phyloP scores from a whole-genome alignment of 23 red algal genomes.

The Cyanidioschyzon merolae region DNA sequence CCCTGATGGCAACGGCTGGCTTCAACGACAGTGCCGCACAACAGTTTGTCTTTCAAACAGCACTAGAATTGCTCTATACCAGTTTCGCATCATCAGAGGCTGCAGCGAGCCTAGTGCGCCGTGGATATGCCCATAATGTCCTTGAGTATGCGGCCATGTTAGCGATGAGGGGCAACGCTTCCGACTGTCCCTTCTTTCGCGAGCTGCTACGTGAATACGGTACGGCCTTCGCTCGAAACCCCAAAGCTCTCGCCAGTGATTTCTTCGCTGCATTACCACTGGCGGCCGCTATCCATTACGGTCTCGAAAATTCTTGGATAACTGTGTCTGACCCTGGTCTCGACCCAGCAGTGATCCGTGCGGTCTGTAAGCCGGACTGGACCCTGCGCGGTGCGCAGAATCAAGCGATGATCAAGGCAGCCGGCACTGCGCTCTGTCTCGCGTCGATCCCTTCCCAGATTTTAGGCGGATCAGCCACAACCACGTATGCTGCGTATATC shows the following conservation, averaged over 20 bases:
- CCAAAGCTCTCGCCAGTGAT: background rate
- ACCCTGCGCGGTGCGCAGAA: conserved; percentile 15
- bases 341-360: background rate
- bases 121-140: conserved; percentile 10
- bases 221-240: background rate
- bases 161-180: background rate
- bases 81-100: background rate
- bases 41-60: conserved; percentile 6
- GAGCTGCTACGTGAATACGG: background rate
- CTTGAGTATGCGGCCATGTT: background rate
- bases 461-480: background rate
- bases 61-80: background rate
- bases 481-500: background rate
- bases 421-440: conserved; percentile 4
- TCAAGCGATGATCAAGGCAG: background rate
- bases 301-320: background rate
- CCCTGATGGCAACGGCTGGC: background rate
- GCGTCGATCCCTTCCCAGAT: background rate
- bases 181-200: background rate
- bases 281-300: background rate
- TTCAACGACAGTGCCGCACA: background rate
- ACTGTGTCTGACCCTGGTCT: background rate
- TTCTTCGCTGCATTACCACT: background rate
- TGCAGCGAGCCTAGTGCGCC: background rate
- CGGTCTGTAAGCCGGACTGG: conserved; percentile 4